Base-by-base conservation (phyloP, 2,329 filamentous ascomycete genomes). In the Fusarium phyllophilum region DNA sequence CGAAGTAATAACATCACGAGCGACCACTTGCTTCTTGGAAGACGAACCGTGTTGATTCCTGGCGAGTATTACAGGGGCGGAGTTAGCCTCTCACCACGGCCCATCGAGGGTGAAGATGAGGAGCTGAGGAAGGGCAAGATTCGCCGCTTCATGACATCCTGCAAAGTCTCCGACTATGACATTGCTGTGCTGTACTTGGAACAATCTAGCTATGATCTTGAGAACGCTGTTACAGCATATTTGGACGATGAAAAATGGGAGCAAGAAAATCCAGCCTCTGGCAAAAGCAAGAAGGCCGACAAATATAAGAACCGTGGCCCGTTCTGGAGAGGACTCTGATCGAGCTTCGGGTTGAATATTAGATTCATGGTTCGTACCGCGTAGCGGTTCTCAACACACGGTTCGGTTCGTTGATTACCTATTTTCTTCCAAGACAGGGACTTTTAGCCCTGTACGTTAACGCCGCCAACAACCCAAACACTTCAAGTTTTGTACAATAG, bases 191-290 rank as follows among this genome's bases (percentile, higher is more conserved):
- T 95, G 26, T 96, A 96, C 80, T 86, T 96, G 48, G 89, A 94
- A 77, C 91, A 94, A 80, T 84, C 86, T 29, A 86, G 86, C 13
- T 94, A 93, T 80, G 87, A 94, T 75, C 83, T 95, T 22, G 88
- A 90, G 8, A 81, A 82, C 34, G 93, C 93, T 0, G 87, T 93
- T 12, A 85, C 88, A 42, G 85, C 88, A 7, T 95, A 89, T 80
- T 86, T 89, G 72, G 92, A 89, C 8, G 94, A 96, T 72, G 93
- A 95, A 80, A 86, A 85, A 60, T 96, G 93, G 94, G 94, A 94
- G 82, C 88, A 86, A 75, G 87, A 89, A 18, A 89, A 96, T 77
- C 91, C 92, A 14, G 68, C 68, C 38, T 61, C 56, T 18, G 71
- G 73, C 24, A 72, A 76, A 75, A 75, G 67, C 12, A 65, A n/a